Percentiles rank a stretch among this genome's conserved stretches.
phyloP scores from a whole-genome alignment of 2,329 filamentous ascomycete species.

The Byssothecium circinans region DNA sequence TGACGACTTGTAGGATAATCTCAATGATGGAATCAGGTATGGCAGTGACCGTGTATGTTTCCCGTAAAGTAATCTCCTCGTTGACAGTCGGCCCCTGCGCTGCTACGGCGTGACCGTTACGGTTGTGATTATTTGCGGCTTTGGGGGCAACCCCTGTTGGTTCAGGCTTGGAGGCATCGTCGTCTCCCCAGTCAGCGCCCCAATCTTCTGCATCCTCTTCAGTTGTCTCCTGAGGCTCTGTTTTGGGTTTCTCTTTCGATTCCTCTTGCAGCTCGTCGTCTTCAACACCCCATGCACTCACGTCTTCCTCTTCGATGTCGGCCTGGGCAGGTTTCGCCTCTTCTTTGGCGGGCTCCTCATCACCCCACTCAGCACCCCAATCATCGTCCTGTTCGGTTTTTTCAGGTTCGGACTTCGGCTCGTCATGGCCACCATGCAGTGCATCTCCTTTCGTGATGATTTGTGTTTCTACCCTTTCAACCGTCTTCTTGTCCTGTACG shows the following conservation, averaged over 20 bases:
- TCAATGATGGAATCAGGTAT: constrained; percentile 78
- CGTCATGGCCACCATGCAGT: constrained; percentile 58
- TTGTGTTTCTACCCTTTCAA: constrained; percentile 84
- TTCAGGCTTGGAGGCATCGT: constrained; percentile 40
- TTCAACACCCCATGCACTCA: constrained; percentile 52
- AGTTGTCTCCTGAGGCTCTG: no score
- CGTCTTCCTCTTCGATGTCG: constrained; percentile 50
- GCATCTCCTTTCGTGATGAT: constrained; percentile 71
- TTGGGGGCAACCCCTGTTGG: constrained; percentile 10
- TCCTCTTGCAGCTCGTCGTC: constrained; percentile 37
- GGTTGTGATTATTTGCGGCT: constrained; percentile 29
- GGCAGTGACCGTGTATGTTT: constrained; percentile 85
- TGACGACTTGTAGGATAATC: constrained; percentile 59
- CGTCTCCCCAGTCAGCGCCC: constrained; percentile 74
- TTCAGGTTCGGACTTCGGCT: constrained; percentile 31
- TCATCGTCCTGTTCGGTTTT: constrained; percentile 50
- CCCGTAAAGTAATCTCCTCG: constrained; percentile 74
- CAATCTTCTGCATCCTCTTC: constrained; percentile 66
- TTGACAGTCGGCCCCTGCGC: constrained; percentile 29
- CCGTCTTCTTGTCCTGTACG: constrained; percentile 66
- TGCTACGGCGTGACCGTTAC: constrained; percentile 32
- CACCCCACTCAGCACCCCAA: constrained; percentile 81
- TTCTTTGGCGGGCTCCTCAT: constrained; percentile 47
- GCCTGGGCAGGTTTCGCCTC: constrained; percentile 7
- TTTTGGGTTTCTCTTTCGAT: constrained; percentile 39